phyloP scores from a whole-genome alignment of 179 eudicot species.

The Silene coronaria region DNA sequence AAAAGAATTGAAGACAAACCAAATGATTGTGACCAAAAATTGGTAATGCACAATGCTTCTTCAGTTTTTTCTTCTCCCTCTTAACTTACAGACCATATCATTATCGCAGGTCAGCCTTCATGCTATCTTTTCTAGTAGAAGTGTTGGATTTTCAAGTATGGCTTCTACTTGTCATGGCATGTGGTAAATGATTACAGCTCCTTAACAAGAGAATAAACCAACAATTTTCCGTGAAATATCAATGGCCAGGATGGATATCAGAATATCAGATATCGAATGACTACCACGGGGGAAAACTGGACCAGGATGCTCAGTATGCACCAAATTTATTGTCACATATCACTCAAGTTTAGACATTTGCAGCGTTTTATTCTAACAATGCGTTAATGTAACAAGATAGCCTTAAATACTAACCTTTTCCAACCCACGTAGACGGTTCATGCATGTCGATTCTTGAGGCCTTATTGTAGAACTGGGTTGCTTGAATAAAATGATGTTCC shows the following conservation, averaged over 20 bases:
- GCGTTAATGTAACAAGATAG: neutral
- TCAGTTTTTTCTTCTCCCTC: too few species aligned
- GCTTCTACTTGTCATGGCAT: neutral
- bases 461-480: constrained; percentile 80
- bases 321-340: neutral
- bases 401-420: constrained; percentile 54
- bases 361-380: neutral
- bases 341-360: neutral
- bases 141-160: too few species aligned
- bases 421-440: constrained; percentile 97
- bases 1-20: too few species aligned
- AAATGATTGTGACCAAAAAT: too few species aligned
- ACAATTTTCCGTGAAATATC: neutral
- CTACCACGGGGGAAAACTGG: neutral
- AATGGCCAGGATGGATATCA: neutral
- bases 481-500: constrained; percentile 63
- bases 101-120: too few species aligned
- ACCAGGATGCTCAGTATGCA: neutral
- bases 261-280: neutral
- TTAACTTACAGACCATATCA: too few species aligned
- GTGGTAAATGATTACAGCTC: neutral
- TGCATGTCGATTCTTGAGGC: constrained; percentile 93
- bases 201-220: neutral
- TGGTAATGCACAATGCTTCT: too few species aligned
- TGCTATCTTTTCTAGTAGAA: too few species aligned